phyloP scores from a whole-genome alignment of 305 asterid genomes.

The Caryopteris hybrid region DNA sequence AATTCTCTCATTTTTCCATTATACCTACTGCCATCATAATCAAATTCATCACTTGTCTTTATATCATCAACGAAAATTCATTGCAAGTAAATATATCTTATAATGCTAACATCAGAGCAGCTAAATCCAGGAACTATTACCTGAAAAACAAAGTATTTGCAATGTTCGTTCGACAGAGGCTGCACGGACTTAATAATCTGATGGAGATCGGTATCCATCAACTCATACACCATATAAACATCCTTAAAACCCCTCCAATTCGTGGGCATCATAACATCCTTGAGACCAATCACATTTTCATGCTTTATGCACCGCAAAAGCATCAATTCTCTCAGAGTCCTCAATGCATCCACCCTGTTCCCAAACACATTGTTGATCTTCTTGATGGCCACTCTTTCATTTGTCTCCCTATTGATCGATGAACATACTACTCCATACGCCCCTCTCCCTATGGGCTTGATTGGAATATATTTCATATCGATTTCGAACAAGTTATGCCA shows the following conservation, averaged over 20 bases:
- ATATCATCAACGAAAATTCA: not conserved
- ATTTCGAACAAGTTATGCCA: constrained; percentile 45
- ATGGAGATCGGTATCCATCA: constrained; percentile 52
- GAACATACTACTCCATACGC: constrained; percentile 55
- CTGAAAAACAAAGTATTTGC: constrained; percentile 51
- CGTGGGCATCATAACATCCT: constrained; percentile 50
- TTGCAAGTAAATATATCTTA: not conserved
- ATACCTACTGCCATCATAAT: not conserved
- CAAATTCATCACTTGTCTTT: not conserved
- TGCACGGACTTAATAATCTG: constrained; percentile 45
- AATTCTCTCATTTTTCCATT: not conserved
- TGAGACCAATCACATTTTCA: constrained; percentile 45
- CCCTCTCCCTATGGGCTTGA: constrained; percentile 48
- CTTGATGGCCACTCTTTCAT: constrained; percentile 52
- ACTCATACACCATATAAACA: constrained; percentile 47
- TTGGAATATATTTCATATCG: constrained; percentile 39
- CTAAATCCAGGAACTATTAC: too few relatives aligned
- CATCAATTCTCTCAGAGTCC: constrained; percentile 43
- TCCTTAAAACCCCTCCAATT: constrained; percentile 41
- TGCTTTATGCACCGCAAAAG: constrained; percentile 37
- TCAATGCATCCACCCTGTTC: constrained; percentile 35
- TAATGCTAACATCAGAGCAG: too few relatives aligned
- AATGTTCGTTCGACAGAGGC: constrained; percentile 38
- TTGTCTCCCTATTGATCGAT: constrained; percentile 34
- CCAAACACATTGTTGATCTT: constrained; percentile 44